Conservation (phyloP, 2,329 filamentous ascomycete species). For the Hymenoscyphus scutula region DNA sequence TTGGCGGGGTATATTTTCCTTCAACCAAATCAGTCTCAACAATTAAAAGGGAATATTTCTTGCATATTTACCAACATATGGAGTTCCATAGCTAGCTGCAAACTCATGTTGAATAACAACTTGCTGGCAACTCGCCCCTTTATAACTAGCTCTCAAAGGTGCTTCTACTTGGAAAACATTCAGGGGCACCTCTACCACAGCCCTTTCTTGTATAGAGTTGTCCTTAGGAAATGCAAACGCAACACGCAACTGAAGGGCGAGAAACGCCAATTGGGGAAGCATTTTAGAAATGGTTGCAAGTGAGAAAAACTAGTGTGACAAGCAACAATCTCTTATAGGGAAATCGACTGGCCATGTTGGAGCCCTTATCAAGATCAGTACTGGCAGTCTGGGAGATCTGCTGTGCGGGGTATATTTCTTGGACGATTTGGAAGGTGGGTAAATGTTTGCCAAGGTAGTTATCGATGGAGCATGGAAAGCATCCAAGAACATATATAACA, state of each 20-base stretch:
- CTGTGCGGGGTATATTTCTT: no score
- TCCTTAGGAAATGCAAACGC: background rate
- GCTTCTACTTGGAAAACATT: constrained; percentile 27
- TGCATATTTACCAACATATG: constrained; percentile 61
- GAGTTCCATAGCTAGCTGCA: constrained; percentile 68
- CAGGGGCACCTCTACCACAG: constrained; percentile 3
- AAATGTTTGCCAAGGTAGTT: no score
- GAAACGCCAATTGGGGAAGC: background rate
- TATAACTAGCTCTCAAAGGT: constrained; percentile 25
- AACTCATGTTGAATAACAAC: constrained; percentile 54
- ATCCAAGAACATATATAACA: no score
- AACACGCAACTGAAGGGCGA: background rate
- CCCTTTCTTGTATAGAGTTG: background rate
- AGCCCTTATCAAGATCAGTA: no score
- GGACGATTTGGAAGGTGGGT: no score
- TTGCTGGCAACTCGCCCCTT: constrained; percentile 21
- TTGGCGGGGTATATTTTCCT: constrained; percentile 65
- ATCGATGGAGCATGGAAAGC: no score
- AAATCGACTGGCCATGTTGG: no score
- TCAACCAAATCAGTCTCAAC: constrained; percentile 42
- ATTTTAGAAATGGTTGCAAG: background rate
- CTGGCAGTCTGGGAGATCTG: no score
- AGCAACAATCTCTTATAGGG: no score
- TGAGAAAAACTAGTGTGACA: no score
- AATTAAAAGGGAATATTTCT: constrained; percentile 36